Conservation (phyloP, 1,139 yeast genomes). For the Chernovozyma sophiae-reginae region DNA sequence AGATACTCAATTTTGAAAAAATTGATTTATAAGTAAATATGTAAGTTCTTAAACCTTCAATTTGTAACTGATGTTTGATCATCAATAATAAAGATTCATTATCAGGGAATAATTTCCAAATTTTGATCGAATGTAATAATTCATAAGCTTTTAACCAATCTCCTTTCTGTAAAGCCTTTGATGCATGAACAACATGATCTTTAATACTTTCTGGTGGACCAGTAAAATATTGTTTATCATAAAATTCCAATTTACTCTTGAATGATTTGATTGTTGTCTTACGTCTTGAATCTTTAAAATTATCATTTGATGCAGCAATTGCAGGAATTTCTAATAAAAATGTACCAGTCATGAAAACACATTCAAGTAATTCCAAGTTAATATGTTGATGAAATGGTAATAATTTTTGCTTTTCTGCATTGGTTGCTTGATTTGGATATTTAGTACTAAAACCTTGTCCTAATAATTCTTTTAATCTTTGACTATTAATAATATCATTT, state of each 20-base stretch:
- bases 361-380: constrained; percentile 90
- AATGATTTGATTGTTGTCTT: constrained; percentile 75
- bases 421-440: constrained; percentile 52
- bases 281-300: constrained; percentile 51
- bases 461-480: constrained; percentile 83
- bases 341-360: constrained; percentile 88
- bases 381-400: constrained; percentile 98
- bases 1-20: constrained; percentile 71
- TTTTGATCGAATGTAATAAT: constrained; percentile 71
- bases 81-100: constrained; percentile 60
- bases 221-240: constrained; percentile 90
- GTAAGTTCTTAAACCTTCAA: constrained; percentile 88
- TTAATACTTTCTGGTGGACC: constrained; percentile 98
- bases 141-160: constrained; percentile 82
- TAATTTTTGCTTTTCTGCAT: constrained; percentile 73
- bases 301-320: constrained; percentile 48
- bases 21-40: constrained; percentile 78
- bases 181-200: constrained; percentile 91
- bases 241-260: constrained; percentile 87
- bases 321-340: constrained; percentile 89
- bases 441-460: constrained; percentile 88
- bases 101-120: constrained; percentile 83
- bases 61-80: constrained; percentile 75
- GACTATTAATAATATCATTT: constrained; percentile 83
- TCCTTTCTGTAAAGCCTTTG: constrained; percentile 83